Percentiles rank a stretch among this genome's conserved stretches.
Evolutionary conservation across 2,329 filamentous ascomycete genomes (phyloP).

Genomic region (Sporothrix globosa): DNA sequence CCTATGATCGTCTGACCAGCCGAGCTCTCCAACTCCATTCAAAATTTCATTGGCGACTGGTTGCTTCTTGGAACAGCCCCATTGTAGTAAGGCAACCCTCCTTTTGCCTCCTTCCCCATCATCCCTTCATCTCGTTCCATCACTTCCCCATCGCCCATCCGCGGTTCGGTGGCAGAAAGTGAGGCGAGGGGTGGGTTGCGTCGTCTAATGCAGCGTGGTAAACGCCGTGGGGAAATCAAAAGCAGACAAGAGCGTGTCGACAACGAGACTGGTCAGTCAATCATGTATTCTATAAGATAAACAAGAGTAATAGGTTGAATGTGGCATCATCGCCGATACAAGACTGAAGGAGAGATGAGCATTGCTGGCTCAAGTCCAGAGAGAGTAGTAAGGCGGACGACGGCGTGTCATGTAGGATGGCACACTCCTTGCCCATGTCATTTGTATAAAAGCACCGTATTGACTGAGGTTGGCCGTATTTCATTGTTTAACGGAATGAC

Average conservation of each 20-base stretch:
- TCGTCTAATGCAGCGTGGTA: background rate
- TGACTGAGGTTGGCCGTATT: background rate
- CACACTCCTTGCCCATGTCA: background rate
- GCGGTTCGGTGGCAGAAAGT: conserved; percentile 9
- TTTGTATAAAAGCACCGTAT: background rate
- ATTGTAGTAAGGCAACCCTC: conserved; percentile 4
- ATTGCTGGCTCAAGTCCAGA: background rate
- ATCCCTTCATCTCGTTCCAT: background rate
- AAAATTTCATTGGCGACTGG: background rate
- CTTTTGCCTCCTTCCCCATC: background rate
- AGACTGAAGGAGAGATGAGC: background rate
- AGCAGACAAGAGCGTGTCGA: background rate
- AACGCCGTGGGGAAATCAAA: background rate
- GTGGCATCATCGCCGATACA: background rate
- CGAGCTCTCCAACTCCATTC: background rate
- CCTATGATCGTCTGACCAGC: background rate
- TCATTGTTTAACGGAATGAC: background rate
- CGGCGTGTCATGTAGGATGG: background rate
- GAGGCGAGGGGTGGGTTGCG: conserved; percentile 9
- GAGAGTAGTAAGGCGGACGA: conserved; percentile 3
- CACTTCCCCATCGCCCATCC: background rate
- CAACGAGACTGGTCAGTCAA: background rate
- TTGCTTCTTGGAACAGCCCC: background rate
- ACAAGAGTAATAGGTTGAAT: background rate
- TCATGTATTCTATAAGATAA: background rate